Base-by-base conservation (phyloP, 208 protist genomes). In the Porcisia hertigi region DNA sequence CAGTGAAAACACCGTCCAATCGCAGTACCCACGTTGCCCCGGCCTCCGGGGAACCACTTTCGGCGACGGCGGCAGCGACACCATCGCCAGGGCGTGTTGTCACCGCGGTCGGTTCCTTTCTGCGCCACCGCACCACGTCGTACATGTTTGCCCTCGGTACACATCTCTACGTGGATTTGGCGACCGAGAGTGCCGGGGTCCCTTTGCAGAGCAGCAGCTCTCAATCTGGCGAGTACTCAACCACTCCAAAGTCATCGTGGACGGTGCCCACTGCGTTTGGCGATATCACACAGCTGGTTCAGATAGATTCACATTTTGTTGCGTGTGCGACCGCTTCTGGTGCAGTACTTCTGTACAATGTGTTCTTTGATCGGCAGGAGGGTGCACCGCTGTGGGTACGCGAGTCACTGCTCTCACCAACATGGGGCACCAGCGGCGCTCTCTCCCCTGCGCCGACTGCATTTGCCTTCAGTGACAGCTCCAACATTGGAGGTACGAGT, bases 311-410 rank as follows among this genome's bases (percentile, higher is more conserved):
- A 65, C 88, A 96, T 47, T 81, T 88, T 71, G 59, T 94, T n/a
- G 90, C 82, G 2, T 94, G 88, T 76, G 90, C 86, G 60, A 94
- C 89, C 14, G 82, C 85, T 12, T 88, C 87, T 11, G 92, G 92
- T 25, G 90, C 92, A 23, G 71, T 96, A 3, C 69, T 94, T 30
- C 88, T 94, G 64, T 96, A 91, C 79, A 88, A 94, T 72, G 79
- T 94, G 0, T 77, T 94, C 45, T 88, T 86, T n/a, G 92, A 92
- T 53, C 59, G 83, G 12, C 88, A 94, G 78, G 90, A 93, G 43
- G 90, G 92, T n/a, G 86, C 89, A 2, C 79, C 87, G 39, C 86
- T 93, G 53, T 94, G 88, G 82, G 86, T 87, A 55, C 74, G 69
- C 11, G 92, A 96, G 20, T 41, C 65, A 12, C 58, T 78, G 30